Evolutionary conservation across 345 rosid species (phyloP).

Genomic region (Citrus inodora): DNA sequence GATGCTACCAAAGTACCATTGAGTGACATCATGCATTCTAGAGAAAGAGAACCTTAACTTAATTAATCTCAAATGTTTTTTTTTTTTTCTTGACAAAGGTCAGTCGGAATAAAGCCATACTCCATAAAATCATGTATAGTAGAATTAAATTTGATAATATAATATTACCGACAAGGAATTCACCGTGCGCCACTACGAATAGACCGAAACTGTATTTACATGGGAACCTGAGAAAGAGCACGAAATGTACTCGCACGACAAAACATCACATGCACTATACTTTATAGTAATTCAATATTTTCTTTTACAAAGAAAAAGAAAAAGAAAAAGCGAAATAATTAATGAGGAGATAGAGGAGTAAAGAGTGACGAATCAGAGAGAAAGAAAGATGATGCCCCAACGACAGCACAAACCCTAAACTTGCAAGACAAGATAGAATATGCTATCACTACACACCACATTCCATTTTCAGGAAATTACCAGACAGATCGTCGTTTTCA

Average conservation of each 20-base stretch:
- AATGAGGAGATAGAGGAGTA: not conserved
- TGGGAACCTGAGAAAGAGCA: too few species aligned
- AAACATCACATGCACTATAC: not conserved
- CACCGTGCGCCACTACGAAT: not conserved
- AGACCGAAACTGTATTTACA: not conserved
- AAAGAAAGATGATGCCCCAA: not conserved
- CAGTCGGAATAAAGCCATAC: not conserved
- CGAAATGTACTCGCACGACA: not conserved
- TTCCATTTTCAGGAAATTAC: not conserved
- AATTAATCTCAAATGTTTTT: too few species aligned
- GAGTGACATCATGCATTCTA: not conserved
- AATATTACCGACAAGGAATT: too few species aligned
- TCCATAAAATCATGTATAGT: not conserved
- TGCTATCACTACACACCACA: not conserved
- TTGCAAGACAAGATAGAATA: slow-evolving; percentile 14
- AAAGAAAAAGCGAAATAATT: not conserved
- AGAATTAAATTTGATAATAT: too few species aligned
- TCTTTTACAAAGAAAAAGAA: not conserved
- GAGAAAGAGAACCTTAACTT: not conserved
- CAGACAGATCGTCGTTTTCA: too few species aligned
- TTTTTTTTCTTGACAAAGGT: too few species aligned
- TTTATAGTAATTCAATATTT: not conserved
- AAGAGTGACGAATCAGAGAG: not conserved
- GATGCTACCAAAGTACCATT: not conserved
- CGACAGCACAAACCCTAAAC: not conserved